Evolutionary conservation across 495 filamentous ascomycete species (phyloP).

Genomic region (Aspergillus funiculosus): DNA sequence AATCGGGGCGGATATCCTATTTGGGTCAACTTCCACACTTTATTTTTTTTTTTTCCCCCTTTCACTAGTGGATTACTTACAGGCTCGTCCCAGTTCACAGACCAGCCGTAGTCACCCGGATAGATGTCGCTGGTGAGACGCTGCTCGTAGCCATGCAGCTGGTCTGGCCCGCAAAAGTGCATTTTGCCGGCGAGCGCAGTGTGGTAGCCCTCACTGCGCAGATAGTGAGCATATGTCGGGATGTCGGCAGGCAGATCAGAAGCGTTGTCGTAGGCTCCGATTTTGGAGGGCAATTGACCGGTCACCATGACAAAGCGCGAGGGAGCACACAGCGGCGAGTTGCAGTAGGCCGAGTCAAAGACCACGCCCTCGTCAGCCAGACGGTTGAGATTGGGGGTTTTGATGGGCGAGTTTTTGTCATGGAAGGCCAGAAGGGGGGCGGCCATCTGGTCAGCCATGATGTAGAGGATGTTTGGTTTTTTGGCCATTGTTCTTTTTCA

Average conservation of each 20-base stretch:
- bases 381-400: slow-evolving; percentile 79
- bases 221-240: slow-evolving; percentile 83
- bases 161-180: slow-evolving; percentile 86
- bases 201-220: slow-evolving; percentile 78
- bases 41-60: neutral
- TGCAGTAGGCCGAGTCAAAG: slow-evolving; percentile 87
- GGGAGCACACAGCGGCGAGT: slow-evolving; percentile 80
- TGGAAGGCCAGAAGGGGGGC: slow-evolving; percentile 79
- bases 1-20: slow-evolving; percentile 70
- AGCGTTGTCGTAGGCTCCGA: slow-evolving; percentile 84
- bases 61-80: slow-evolving; percentile 24
- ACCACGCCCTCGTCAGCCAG: slow-evolving; percentile 70
- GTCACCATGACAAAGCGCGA: slow-evolving; percentile 87
- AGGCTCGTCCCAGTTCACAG: slow-evolving; percentile 83
- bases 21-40: slow-evolving; percentile 14
- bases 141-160: slow-evolving; percentile 85
- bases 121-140: slow-evolving; percentile 89
- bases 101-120: slow-evolving; percentile 85
- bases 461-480: slow-evolving; percentile 73
- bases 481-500: slow-evolving; percentile 23
- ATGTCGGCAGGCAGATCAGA: slow-evolving; percentile 65
- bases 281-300: slow-evolving; percentile 78
- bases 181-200: slow-evolving; percentile 90
- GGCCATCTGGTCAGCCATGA: slow-evolving; percentile 91
- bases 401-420: slow-evolving; percentile 72